phyloP scores from a whole-genome alignment of 495 filamentous ascomycete genomes.

The Penicillium salamii region DNA sequence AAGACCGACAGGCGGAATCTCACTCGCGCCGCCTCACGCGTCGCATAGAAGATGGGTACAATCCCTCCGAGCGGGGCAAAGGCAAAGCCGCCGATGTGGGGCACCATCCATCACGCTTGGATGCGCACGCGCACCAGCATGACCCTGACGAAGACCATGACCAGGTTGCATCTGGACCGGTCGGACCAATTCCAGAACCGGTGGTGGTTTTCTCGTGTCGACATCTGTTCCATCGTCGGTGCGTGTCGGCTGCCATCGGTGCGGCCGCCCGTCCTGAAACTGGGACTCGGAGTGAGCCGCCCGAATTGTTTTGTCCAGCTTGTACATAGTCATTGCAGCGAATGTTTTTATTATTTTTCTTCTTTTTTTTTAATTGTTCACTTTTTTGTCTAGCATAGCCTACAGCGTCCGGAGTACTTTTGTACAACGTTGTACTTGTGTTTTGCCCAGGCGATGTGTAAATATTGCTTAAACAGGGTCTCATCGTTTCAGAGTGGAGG shows the following conservation, averaged over 20 bases:
- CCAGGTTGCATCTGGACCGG: not conserved
- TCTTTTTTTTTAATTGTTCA: slow-evolving; percentile 3
- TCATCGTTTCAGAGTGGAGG: slow-evolving; percentile 3
- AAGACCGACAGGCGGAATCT: slow-evolving; percentile 54
- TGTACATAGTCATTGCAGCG: slow-evolving; percentile 28
- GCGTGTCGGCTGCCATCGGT: slow-evolving; percentile 33
- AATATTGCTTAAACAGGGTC: too few species aligned
- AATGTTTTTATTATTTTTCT: slow-evolving; percentile 16
- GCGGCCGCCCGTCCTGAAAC: slow-evolving; percentile 17
- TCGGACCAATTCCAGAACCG: slow-evolving; percentile 20
- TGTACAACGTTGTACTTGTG: too few species aligned
- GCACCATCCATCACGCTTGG: slow-evolving; percentile 15
- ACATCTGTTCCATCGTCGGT: slow-evolving; percentile 52
- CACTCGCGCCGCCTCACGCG: slow-evolving; percentile 34
- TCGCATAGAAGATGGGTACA: slow-evolving; percentile 25
- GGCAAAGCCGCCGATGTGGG: slow-evolving; percentile 39
- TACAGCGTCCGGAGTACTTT: too few species aligned
- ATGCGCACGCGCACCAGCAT: slow-evolving; percentile 13
- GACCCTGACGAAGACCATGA: slow-evolving; percentile 15
- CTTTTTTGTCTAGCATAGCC: not conserved
- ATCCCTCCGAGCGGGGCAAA: slow-evolving; percentile 37
- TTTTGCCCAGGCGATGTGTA: too few species aligned
- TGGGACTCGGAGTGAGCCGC: slow-evolving; percentile 19
- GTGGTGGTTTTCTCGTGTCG: slow-evolving; percentile 54
- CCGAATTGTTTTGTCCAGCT: slow-evolving; percentile 39